Conservation (phyloP, 345 rosid species). For the Erysimum cheiranthoides region DNA sequence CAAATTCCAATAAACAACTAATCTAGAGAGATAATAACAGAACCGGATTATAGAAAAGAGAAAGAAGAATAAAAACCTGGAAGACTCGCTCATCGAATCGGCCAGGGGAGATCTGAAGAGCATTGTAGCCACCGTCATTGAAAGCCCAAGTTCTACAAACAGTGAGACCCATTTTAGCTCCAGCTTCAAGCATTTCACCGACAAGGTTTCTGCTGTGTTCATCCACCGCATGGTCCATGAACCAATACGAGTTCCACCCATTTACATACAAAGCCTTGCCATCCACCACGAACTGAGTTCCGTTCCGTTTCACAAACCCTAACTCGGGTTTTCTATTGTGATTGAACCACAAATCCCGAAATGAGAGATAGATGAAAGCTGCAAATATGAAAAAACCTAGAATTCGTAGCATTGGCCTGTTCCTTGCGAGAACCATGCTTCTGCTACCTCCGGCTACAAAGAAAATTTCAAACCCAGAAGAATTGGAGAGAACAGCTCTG, state of each 20-base stretch:
- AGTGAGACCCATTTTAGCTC: constrained; percentile 82
- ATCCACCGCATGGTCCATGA: constrained; percentile 80
- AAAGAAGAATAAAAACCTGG: constrained; percentile 44
- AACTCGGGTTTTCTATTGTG: constrained; percentile 47
- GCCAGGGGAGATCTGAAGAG: constrained; percentile 88
- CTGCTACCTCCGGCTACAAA: not conserved
- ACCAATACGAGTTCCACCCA: constrained; percentile 93
- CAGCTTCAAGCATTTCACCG: constrained; percentile 65
- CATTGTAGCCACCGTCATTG: constrained; percentile 83
- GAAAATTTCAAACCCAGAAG: constrained; percentile 2
- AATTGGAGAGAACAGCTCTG: constrained; percentile 6
- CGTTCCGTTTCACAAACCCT: constrained; percentile 69
- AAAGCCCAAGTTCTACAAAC: constrained; percentile 94
- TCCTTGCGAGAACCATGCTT: constrained; percentile 51
- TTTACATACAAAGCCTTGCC: constrained; percentile 64
- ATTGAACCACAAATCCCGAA: constrained; percentile 57
- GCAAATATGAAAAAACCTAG: constrained; percentile 70
- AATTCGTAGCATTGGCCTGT: constrained; percentile 63
- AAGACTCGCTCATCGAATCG: constrained; percentile 76
- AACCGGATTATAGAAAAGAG: not conserved
- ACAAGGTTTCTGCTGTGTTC: constrained; percentile 60
- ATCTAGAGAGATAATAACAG: not conserved
- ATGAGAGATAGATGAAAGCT: constrained; percentile 66
- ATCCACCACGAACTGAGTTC: constrained; percentile 67
- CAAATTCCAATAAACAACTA: not conserved